Base-by-base conservation (phyloP, 108 stramenopile species). In the Cyclotella baltica region DNA sequence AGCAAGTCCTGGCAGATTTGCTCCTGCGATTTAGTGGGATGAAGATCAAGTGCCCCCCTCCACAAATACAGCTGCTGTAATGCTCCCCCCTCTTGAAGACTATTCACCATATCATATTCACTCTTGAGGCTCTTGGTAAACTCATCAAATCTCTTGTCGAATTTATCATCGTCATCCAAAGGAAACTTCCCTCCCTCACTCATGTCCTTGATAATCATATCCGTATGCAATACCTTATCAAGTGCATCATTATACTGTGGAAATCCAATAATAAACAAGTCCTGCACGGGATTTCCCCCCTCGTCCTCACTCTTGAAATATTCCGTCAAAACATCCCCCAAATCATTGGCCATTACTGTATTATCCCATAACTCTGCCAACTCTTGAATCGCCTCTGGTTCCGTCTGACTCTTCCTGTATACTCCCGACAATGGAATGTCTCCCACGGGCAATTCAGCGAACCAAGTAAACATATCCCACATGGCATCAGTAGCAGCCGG, bases 401-500 rank as follows among this genome's bases (percentile, higher is more conserved):
- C 43, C 36, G 71, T 31, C 29, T 81, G 80, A 51, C 40, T 48
- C 30, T 72, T 76, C 35, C 80, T 76, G 43, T 81, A 81, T 46
- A 56, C 46, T n/a, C 80, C 80, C n/a, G 69, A 58, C 30, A 81
- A 53, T 27, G 80, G 80, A 48, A 81, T 57, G 15, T 72, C 51
- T 9, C 55, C 62, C 18, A 76, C 70, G 61, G 62, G 62, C 62
- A 81, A 71, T 40, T 62, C 25, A 29, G 80, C 53, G 30, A 76
- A 53, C 80, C 80, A 81, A 15, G 70, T 38, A 61, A 81, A 76
- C 75, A 81, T 71, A 62, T 81, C 80, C 80, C 80, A 81, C 50
- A 76, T 76, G 46, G 65, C 72, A 63, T 71, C 40, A n/a, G 56
- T 64, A 48, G 80, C 80, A n/a, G 47, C 38, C 8, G 75, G 62